Evolutionary conservation across 306 rosid genomes (phyloP), one percentile per base, ranked within the genome.

Genomic region (Pyrus betulifolia): DNA sequence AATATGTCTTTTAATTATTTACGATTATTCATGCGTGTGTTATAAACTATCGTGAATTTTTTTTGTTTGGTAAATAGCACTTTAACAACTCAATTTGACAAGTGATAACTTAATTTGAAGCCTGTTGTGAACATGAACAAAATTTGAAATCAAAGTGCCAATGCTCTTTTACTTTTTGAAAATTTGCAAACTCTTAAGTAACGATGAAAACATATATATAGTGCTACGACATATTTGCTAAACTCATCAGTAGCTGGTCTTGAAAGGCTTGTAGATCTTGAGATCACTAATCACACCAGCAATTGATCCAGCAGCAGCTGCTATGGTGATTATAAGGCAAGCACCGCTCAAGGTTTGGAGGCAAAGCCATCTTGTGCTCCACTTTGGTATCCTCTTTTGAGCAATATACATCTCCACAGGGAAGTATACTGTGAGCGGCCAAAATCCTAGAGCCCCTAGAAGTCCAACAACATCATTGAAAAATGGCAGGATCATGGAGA

Each of bases 401-500:
- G 78, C 70, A 31, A 90, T 86, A 67, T 93, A 89, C 96, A 93
- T 93, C 83, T 85, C 86, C 76, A 93, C 89, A 0, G 97, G 97
- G 75, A 92, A 2, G 42, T 38, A 38, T 7, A 38, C 42, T 38
- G 42, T 38, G 42, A 38, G 42, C 42, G 42, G 42, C 42, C 96
- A 93, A 80, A 90, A 90, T 27, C 93, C 93, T 67, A 90, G 46
- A 30, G 98, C 94, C 8, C 98, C 98, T 30, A 93, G 85, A n/a
- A 93, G 85, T 68, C 94, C 98, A 15, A 86, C 90, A 6, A 93
- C 71, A 74, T 89, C 94, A 74, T 93, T 93, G 78, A 93, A 91
- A 82, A 93, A 93, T 0, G 98, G 98, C 25, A 93, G 86, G 82
- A 89, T 17, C 98, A 93, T 93, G 30, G 96, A 85, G 35, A 87